Base-by-base conservation (phyloP, 441 rosid species). In the Populus trichocarpa region DNA sequence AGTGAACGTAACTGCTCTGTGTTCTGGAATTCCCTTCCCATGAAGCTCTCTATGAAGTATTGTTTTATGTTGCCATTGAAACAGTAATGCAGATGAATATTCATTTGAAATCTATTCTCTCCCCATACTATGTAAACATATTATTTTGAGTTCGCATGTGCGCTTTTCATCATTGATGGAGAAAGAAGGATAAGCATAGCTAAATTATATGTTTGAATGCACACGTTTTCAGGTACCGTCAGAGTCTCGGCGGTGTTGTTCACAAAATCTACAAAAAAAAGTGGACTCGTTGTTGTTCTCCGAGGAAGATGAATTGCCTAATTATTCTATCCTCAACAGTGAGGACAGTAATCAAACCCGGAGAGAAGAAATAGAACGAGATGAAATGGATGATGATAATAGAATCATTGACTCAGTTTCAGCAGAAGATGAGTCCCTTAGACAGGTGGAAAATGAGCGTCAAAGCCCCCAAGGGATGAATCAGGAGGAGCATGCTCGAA, bases 281-380 rank as follows among this genome's bases (percentile, higher is more conserved):
- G 84, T 93, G 96, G 99, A 96, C 79, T 81, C 92, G 78, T 89
- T 92, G 72, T 79, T 88, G 81, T 90, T 94, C 72, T 79, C 76
- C 71, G 88, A 84, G 4, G 92, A 90, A 66, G 92, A 90, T 79
- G 95, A 91, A 78, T 73, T 80, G 74, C 89, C 87, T 61, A 84
- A 26, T 26, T 26, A 83, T 78, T 77, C 84, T 70, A 75, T 85
- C 67, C 84, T 89, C 85, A 87, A 90, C 83, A 90, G 92, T 23
- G 97, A 94, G 82, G 99, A 87, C 35, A 91, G 90, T 82, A 85
- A 86, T 79, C 91, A 86, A 57, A 84, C 96, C 53, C 72, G 85
- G 86, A 89, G 83, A 82, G 88, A 82, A 53, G 84, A 75, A 70
- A 82, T 67, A 36, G 82, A 33, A 75, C 81, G 73, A 83, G 83